Percentiles rank a stretch among this genome's conserved stretches.
These are phyloP conservation scores for Aureobasidium vineae DNA, from an alignment of 2,329 filamentous ascomycete genomes.

Conservation along the genomic window DNA sequence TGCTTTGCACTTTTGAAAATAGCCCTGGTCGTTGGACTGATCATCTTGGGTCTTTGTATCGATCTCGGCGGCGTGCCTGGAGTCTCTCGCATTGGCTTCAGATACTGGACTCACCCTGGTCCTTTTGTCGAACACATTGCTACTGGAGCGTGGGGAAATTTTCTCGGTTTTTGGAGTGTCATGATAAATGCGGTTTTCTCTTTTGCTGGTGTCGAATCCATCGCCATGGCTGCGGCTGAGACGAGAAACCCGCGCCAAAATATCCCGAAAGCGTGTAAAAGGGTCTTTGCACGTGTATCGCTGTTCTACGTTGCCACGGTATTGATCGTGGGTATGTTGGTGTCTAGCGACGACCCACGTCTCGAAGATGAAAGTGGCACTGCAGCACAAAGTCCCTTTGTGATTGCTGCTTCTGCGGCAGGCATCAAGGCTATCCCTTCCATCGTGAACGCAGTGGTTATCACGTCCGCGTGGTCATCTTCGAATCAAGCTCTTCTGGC, in stretches of 20 bases:
- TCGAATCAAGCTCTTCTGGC: constrained; percentile 76
- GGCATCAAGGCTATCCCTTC: constrained; percentile 62
- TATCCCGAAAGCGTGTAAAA: constrained; percentile 73
- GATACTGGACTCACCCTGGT: constrained; percentile 47
- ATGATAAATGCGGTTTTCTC: constrained; percentile 77
- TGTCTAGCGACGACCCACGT: constrained; percentile 59
- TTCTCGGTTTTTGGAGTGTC: constrained; percentile 45
- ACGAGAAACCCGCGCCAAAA: constrained; percentile 75
- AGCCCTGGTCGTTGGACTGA: constrained; percentile 47
- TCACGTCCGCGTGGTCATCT: constrained; percentile 73
- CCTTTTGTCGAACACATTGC: constrained; percentile 46
- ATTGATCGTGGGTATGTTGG: constrained; percentile 71
- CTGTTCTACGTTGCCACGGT: constrained; percentile 76
- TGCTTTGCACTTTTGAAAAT: constrained; percentile 51
- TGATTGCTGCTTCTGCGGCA: constrained; percentile 68
- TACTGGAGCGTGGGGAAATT: constrained; percentile 40
- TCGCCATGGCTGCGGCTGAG: constrained; percentile 77
- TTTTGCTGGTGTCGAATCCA: constrained; percentile 72
- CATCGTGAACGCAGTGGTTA: constrained; percentile 70
- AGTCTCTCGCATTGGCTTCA: constrained; percentile 45
- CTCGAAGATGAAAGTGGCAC: constrained; percentile 51
- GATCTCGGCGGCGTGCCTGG: constrained; percentile 46
- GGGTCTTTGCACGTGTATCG: constrained; percentile 78
- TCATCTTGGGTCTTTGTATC: constrained; percentile 47
- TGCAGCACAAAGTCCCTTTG: constrained; percentile 66